A percentile compares a stretch with the other conserved stretches of the same genome.
Conservation (phyloP, 169 alveolate genomes). For the Cystoisospora suis region DNA sequence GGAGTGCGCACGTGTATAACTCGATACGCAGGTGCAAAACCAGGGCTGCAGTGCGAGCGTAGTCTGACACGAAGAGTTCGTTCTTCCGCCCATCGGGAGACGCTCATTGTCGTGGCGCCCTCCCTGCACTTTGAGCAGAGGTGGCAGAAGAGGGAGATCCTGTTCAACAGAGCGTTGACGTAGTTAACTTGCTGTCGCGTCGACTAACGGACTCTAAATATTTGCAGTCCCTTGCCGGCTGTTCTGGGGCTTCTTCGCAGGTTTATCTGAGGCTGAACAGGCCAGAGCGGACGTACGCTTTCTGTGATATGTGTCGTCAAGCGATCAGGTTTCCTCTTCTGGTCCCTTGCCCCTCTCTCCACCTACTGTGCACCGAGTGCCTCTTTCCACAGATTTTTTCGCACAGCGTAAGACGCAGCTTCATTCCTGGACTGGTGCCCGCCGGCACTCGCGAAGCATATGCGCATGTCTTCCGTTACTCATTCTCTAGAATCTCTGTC, state of each 20-base stretch:
- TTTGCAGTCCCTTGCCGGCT: too few relatives aligned
- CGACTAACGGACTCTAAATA: too few relatives aligned
- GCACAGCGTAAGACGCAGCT: not conserved
- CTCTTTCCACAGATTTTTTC: slow-evolving; percentile 43
- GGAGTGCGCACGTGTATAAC: too few relatives aligned
- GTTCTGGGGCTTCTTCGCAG: not conserved
- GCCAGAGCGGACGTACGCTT: slow-evolving; percentile 21
- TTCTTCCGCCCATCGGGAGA: too few relatives aligned
- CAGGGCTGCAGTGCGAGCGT: too few relatives aligned
- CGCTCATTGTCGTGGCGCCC: too few relatives aligned
- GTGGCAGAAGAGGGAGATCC: too few relatives aligned
- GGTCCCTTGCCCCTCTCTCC: slow-evolving; percentile 49
- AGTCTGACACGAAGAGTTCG: too few relatives aligned
- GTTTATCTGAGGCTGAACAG: slow-evolving; percentile 34
- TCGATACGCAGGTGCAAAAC: too few relatives aligned
- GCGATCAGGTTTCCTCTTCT: slow-evolving; percentile 53
- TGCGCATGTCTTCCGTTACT: not conserved
- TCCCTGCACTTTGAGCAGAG: too few relatives aligned
- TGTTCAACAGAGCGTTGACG: too few relatives aligned
- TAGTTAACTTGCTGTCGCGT: too few relatives aligned
- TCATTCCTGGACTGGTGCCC: not conserved
- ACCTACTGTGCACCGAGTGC: slow-evolving; percentile 53
- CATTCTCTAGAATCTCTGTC: not conserved
- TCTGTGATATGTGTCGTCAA: slow-evolving; percentile 55
- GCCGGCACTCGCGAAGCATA: not conserved